Percentiles rank a stretch among this genome's conserved stretches.
Conservation (phyloP, 2,329 filamentous ascomycete species). For the Cercospora canescens region DNA sequence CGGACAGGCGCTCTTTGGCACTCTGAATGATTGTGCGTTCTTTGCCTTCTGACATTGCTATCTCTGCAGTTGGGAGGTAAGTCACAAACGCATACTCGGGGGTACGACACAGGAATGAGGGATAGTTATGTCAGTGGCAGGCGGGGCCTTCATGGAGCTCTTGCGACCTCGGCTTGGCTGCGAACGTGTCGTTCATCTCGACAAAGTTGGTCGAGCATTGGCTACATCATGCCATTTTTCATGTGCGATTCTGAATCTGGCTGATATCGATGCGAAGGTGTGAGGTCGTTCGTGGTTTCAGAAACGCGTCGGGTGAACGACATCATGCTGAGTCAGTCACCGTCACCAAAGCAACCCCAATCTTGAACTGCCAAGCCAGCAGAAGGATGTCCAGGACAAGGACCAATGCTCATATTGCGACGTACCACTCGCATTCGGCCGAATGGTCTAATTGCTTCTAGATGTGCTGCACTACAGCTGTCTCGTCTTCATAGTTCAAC, state of each 20-base stretch:
- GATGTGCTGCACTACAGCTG: not conserved
- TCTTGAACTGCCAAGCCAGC: not conserved
- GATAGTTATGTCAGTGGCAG: not conserved
- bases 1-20: conserved; percentile 26
- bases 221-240: not conserved
- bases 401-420: conserved; percentile 7
- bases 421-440: not conserved
- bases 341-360: not conserved
- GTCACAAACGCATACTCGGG: not conserved
- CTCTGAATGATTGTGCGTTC: conserved; percentile 22
- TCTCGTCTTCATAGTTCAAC: not conserved
- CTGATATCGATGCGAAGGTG: not conserved
- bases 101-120: not conserved
- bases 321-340: conserved; percentile 3
- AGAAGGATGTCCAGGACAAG: not conserved
- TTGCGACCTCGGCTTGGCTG: not conserved
- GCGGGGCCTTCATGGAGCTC: not conserved
- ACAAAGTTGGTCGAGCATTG: not conserved
- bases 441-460: not conserved
- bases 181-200: not conserved
- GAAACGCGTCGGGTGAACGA: not conserved
- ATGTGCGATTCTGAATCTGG: not conserved
- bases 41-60: conserved; percentile 23
- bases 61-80: not conserved
- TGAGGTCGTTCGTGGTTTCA: not conserved